phyloP scores from a whole-genome alignment of 1,284 basidiomycete species.

The Pseudozyma thailandica region DNA sequence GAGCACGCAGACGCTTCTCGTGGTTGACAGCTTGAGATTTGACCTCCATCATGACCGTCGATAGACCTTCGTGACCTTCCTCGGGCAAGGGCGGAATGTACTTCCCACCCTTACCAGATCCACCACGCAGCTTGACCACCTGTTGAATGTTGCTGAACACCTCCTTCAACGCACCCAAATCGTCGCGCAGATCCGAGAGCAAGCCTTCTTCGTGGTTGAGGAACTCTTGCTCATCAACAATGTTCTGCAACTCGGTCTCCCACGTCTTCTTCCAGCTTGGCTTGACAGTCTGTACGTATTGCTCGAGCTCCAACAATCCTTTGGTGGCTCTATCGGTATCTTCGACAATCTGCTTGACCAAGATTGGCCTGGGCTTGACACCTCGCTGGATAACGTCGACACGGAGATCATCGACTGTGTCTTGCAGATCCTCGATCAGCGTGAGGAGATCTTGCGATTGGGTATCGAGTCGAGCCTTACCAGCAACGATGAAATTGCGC shows the following conservation, averaged over 20 bases:
- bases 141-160: slow-evolving; percentile 67
- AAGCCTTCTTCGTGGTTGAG: slow-evolving; percentile 71
- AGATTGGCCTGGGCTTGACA: slow-evolving; percentile 80
- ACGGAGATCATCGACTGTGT: slow-evolving; percentile 88
- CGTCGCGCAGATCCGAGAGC: slow-evolving; percentile 62
- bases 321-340: slow-evolving; percentile 78
- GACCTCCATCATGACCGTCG: slow-evolving; percentile 67
- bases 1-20: slow-evolving; percentile 63
- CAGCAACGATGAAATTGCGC: slow-evolving; percentile 87
- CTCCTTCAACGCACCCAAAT: slow-evolving; percentile 60
- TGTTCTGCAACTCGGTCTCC: slow-evolving; percentile 93
- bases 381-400: slow-evolving; percentile 91
- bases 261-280: slow-evolving; percentile 99
- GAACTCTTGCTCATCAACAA: slow-evolving; percentile 96
- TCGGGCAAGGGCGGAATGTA: slow-evolving; percentile 65
- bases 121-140: slow-evolving; percentile 63
- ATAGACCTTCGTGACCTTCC: slow-evolving; percentile 63
- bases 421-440: slow-evolving; percentile 91
- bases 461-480: slow-evolving; percentile 86
- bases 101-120: slow-evolving; percentile 38
- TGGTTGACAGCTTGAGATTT: slow-evolving; percentile 65
- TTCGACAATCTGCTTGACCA: slow-evolving; percentile 79
- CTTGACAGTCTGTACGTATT: slow-evolving; percentile 87
- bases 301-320: slow-evolving; percentile 81
- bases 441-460: slow-evolving; percentile 90